Conservation (phyloP, 2,329 filamentous ascomycete species). For the Acrocalymma vagum region DNA sequence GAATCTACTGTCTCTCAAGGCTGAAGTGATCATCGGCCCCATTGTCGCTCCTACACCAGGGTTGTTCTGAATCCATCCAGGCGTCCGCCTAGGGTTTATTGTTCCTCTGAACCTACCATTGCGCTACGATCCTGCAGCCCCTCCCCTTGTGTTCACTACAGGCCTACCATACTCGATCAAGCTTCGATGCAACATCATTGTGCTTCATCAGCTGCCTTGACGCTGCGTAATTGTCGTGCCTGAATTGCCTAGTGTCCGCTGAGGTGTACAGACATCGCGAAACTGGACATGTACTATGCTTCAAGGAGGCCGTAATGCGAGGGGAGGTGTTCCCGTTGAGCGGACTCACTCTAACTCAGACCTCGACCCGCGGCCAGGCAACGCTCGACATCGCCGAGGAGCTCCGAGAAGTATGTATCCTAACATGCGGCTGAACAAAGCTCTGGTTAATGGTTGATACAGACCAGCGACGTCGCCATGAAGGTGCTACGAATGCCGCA, state of each 20-base stretch:
- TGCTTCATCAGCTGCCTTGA: conserved; percentile 1
- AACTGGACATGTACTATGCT: not conserved
- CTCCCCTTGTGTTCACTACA: too few relatives aligned
- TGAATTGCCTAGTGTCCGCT: not conserved
- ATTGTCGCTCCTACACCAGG: too few relatives aligned
- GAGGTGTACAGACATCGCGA: not conserved
- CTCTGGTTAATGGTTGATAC: not conserved
- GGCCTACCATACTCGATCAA: not conserved
- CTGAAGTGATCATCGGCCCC: too few relatives aligned
- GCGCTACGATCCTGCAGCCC: too few relatives aligned
- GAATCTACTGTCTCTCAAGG: too few relatives aligned
- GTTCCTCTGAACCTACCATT: too few relatives aligned
- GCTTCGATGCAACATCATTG: not conserved
- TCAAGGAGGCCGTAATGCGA: not conserved
- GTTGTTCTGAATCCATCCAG: too few relatives aligned
- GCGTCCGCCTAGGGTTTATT: too few relatives aligned
- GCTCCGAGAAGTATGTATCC: conserved; percentile 1
- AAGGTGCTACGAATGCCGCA: not conserved
- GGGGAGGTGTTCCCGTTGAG: conserved; percentile 1
- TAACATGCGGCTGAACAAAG: not conserved
- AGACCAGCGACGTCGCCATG: not conserved
- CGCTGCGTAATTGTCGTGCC: conserved; percentile 1
- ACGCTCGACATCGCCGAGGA: not conserved
- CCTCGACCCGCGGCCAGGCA: not conserved
- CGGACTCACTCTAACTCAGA: not conserved